Evolutionary conservation across 1,139 yeast species (phyloP).

Genomic region (Debaryomycetaceae sp.): DNA sequence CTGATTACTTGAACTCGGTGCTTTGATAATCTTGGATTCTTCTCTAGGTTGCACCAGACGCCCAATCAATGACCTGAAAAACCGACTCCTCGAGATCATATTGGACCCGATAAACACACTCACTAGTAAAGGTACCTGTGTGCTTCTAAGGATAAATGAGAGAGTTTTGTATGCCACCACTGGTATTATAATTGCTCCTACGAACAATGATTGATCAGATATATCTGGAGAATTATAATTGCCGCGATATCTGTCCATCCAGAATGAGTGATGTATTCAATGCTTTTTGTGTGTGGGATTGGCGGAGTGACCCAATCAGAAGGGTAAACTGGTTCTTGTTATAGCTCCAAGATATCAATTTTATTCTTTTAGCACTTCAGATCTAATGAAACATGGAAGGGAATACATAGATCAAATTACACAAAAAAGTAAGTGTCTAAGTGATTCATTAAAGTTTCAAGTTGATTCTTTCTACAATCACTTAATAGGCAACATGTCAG

Average conservation of each 20-base stretch:
- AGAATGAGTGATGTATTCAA: neutral
- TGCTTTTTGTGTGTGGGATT: too few species aligned
- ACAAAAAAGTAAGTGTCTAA: too few species aligned
- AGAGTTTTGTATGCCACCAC: neutral
- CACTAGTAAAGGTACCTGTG: slow-evolving; percentile 19
- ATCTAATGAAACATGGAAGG: too few species aligned
- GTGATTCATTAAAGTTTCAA: too few species aligned
- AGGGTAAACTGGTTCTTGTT: too few species aligned
- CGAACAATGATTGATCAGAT: slow-evolving; percentile 7
- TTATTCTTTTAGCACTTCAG: too few species aligned
- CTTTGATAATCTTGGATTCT: neutral
- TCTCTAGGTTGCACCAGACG: neutral
- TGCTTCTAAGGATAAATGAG: slow-evolving; percentile 6
- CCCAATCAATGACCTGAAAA: slow-evolving; percentile 9
- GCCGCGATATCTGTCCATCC: neutral
- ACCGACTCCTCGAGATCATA: slow-evolving; percentile 22
- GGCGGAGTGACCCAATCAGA: too few species aligned
- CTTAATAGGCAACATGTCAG: neutral
- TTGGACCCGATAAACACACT: slow-evolving; percentile 22
- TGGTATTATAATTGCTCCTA: slow-evolving; percentile 3
- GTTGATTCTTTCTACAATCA: too few species aligned
- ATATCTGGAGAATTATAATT: neutral
- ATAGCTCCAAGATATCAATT: too few species aligned
- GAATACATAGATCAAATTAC: too few species aligned
- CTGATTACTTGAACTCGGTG: slow-evolving; percentile 1